These are phyloP conservation scores for Erigeron canadensis DNA, from an alignment of 129 eudicot genomes.

Conservation along the genomic window DNA sequence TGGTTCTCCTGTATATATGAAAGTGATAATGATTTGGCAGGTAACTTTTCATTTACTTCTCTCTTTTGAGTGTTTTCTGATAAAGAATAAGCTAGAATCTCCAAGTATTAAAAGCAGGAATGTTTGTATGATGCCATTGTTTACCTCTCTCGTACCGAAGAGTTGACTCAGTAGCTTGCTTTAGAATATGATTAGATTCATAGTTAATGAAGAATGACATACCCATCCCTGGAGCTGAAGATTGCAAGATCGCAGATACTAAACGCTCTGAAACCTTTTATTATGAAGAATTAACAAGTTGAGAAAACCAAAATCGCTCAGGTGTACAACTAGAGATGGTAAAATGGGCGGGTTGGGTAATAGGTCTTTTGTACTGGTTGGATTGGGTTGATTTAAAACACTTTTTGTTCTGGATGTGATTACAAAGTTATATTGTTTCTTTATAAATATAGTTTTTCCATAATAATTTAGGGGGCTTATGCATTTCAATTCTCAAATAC, in stretches of 20 bases:
- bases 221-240: constrained; percentile 37
- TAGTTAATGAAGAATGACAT: constrained; percentile 86
- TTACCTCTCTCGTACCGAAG: constrained; percentile 68
- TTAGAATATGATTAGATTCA: constrained; percentile 49
- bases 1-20: constrained; percentile 58
- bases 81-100: not conserved
- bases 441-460: not conserved
- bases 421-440: not conserved
- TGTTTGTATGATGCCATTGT: not conserved
- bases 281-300: not conserved
- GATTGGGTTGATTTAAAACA: not conserved
- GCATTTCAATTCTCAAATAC: not conserved
- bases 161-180: constrained; percentile 86
- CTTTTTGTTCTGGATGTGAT: not conserved
- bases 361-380: not conserved
- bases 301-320: not conserved
- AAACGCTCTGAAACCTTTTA: constrained; percentile 73
- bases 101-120: not conserved
- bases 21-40: constrained; percentile 3
- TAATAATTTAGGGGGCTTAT: not conserved
- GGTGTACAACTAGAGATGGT: not conserved
- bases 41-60: not conserved
- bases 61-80: not conserved
- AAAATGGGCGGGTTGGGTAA: not conserved
- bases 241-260: constrained; percentile 50